A percentile compares a stretch with the other conserved stretches of the same genome.
These are phyloP conservation scores for Fusarium sp. DNA, from an alignment of 2,329 filamentous ascomycete species.

Conservation along the genomic window DNA sequence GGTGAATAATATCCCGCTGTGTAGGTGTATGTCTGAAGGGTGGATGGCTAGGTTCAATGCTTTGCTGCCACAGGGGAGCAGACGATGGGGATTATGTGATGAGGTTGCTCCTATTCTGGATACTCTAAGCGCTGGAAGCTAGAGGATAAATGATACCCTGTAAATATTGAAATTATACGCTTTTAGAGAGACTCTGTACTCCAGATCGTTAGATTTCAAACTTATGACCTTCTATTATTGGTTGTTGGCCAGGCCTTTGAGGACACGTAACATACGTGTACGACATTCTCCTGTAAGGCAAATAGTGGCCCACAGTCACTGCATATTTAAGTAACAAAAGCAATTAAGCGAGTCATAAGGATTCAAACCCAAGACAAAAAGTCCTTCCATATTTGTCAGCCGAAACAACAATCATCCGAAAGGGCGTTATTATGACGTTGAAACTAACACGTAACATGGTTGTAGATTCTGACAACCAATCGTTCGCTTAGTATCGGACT, in stretches of 20 bases:
- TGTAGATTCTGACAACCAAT: neutral
- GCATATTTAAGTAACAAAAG: neutral
- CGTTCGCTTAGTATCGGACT: neutral
- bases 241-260: too few relatives aligned
- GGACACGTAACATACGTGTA: too few relatives aligned
- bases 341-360: neutral
- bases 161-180: neutral
- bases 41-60: slow-evolving; percentile 48
- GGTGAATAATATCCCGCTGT: slow-evolving; percentile 51
- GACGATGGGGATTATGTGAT: slow-evolving; percentile 42
- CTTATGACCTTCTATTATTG: too few relatives aligned
- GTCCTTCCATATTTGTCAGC: slow-evolving; percentile 32
- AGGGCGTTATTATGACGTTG: slow-evolving; percentile 17
- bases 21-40: slow-evolving; percentile 47
- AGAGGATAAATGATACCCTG: slow-evolving; percentile 34
- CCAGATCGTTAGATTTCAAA: too few relatives aligned
- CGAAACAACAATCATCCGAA: neutral
- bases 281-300: too few relatives aligned
- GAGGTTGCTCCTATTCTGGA: slow-evolving; percentile 43
- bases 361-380: neutral
- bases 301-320: neutral
- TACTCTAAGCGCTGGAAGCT: slow-evolving; percentile 16
- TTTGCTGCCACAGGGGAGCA: slow-evolving; percentile 34
- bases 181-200: neutral
- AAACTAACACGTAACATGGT: neutral